Evolutionary conservation across 2,329 filamentous ascomycete genomes (phyloP).

Genomic region (Didymella lethalis): DNA sequence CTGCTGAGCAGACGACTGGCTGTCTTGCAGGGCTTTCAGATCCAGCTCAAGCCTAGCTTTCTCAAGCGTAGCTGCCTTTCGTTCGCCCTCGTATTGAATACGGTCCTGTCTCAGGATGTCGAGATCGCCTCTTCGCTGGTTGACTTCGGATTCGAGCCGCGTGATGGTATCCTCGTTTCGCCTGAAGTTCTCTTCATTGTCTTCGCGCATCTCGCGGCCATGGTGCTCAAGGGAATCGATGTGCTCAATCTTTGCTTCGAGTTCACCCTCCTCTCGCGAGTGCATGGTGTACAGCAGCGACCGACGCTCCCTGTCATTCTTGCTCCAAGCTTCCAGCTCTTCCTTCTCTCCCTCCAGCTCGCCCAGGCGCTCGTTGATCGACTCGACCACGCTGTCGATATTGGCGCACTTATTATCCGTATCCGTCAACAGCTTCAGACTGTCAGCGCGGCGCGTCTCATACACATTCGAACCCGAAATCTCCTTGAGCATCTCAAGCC

Average conservation of each 20-base stretch:
- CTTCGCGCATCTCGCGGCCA: conserved; percentile 84
- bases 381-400: conserved; percentile 90
- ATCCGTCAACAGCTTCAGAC: conserved; percentile 94
- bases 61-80: conserved; percentile 78
- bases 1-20: conserved; percentile 79
- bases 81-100: conserved; percentile 86
- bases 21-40: conserved; percentile 82
- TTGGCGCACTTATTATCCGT: conserved; percentile 94
- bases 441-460: conserved; percentile 88
- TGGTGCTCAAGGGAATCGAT: conserved; percentile 83
- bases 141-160: conserved; percentile 79
- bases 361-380: conserved; percentile 86
- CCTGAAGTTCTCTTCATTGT: conserved; percentile 77
- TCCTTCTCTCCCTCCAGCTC: conserved; percentile 98
- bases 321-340: conserved; percentile 90
- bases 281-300: conserved; percentile 96
- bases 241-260: conserved; percentile 78
- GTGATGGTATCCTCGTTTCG: conserved; percentile 81
- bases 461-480: conserved; percentile 99
- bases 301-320: conserved; percentile 89
- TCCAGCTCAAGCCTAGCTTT: conserved; percentile 88
- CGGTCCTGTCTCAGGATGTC: conserved; percentile 87
- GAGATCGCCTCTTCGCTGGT: conserved; percentile 79
- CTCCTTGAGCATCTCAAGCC: conserved; percentile 89
- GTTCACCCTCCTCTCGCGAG: conserved; percentile 83